phyloP scores from a whole-genome alignment of 1,284 basidiomycete species.

The Ceratobasidium sp. region DNA sequence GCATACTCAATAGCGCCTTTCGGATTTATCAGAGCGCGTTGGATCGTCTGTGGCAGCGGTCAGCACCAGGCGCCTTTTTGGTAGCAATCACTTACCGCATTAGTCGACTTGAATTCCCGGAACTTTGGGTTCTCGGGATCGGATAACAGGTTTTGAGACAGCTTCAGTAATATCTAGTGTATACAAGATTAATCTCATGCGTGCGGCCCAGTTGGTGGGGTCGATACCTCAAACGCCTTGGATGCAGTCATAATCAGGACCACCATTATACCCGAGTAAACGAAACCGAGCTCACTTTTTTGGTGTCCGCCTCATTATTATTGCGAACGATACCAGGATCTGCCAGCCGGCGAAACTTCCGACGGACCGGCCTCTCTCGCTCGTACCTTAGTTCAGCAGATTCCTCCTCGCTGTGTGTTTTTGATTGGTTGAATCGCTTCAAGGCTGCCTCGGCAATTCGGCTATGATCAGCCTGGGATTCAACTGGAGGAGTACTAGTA shows the following conservation, averaged over 20 bases:
- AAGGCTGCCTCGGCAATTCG: constrained; percentile 34
- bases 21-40: constrained; percentile 52
- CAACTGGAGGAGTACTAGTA: neutral
- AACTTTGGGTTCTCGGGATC: constrained; percentile 74
- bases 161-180: constrained; percentile 65
- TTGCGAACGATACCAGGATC: constrained; percentile 77
- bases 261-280: constrained; percentile 54
- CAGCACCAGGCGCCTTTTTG: constrained; percentile 54
- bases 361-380: constrained; percentile 62
- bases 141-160: constrained; percentile 73
- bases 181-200: neutral
- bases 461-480: neutral
- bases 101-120: constrained; percentile 74
- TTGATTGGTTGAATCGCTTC: constrained; percentile 8
- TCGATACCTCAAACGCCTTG: constrained; percentile 65
- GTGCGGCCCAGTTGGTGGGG: neutral
- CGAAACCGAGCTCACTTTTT: constrained; percentile 1
- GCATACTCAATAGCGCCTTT: constrained; percentile 80
- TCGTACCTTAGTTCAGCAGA: constrained; percentile 58
- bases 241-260: constrained; percentile 44
- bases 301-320: constrained; percentile 58
- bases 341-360: constrained; percentile 72
- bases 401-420: constrained; percentile 50
- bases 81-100: constrained; percentile 58
- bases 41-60: constrained; percentile 47